phyloP scores from a whole-genome alignment of 2,329 filamentous ascomycete genomes.

The Aspergillus costaricaensis region DNA sequence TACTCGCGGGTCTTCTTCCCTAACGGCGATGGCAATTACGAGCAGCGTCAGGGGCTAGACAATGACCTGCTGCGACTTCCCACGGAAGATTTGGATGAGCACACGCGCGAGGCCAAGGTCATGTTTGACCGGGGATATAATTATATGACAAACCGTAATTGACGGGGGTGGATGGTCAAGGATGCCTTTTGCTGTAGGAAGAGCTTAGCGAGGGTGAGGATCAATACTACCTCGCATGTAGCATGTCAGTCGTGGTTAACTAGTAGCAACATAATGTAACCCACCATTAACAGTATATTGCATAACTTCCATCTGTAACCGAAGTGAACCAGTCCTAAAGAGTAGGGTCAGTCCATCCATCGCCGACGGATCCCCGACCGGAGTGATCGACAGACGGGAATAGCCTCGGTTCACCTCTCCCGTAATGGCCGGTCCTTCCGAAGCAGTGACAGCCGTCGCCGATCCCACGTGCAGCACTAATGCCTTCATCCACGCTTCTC shows the following conservation, averaged over 20 bases:
- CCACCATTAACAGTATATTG: too few relatives aligned
- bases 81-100: conserved; percentile 10
- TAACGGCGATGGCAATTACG: conserved; percentile 9
- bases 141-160: conserved; percentile 2
- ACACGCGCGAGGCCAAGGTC: neutral
- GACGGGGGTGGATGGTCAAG: too few relatives aligned
- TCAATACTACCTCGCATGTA: too few relatives aligned
- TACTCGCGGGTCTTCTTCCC: conserved; percentile 10
- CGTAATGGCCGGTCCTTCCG: too few relatives aligned
- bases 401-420: neutral
- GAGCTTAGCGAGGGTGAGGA: too few relatives aligned
- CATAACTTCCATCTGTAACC: too few relatives aligned
- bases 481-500: too few relatives aligned
- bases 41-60: neutral
- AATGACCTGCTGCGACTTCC: conserved; percentile 4
- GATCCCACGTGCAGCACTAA: neutral
- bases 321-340: neutral
- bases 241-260: too few relatives aligned
- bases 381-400: neutral
- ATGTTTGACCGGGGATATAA: conserved; percentile 5
- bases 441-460: neutral
- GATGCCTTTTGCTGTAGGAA: too few relatives aligned
- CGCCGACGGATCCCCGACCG: neutral
- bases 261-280: too few relatives aligned
- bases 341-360: too few relatives aligned